Base-by-base conservation (phyloP, 1,139 yeast genomes). In the Nakaseomyces kungkrabaensis region DNA sequence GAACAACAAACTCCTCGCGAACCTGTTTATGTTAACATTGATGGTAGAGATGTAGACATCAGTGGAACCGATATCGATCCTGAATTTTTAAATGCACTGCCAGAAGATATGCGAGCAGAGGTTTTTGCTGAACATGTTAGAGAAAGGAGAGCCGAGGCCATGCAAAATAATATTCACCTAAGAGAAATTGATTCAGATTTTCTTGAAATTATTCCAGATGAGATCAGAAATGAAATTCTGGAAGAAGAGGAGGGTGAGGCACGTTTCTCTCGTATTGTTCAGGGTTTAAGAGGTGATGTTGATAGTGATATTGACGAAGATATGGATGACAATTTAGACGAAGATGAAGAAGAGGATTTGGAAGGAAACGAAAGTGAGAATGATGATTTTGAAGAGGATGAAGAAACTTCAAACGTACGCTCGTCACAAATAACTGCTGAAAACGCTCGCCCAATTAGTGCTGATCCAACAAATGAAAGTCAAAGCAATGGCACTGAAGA, bases 61-160 rank as follows among this genome's bases (percentile, higher is more conserved):
- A 79, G 94, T 50, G 94, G 90, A 0, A 82, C 96, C 3, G 97
- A 88, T 51, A 88, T 90, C 52, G 97, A 90, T 67, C 95, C 95
- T 0, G 94, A 85, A 58, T 90, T 89, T 63, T 74, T 90, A 55
- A 86, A 84, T 58, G 97, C 96, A 0, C 73, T 90, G 37, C 97
- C 97, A 0, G 96, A 86, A 46, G 95, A 87, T 49, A 85, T 90
- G 85, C 74, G 96, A 48, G 95, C 89, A 56, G 97, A 90, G 61
- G 97, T 89, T 0, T 81, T 88, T 60, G 81, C 94, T 0, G 95
- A 89, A 58, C 96, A 89, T 63, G 73, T 89, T 4, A 73, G 92
- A 44, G 95, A 88, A 53, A 72, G 72, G 74, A 57, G 83, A 71
- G 71, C 73, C 3, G 68, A 67, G 53, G 68, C 73, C 2, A 48